These are phyloP conservation scores for Elasticomyces elasticus DNA, from an alignment of 495 filamentous ascomycete species.

Conservation along the genomic window DNA sequence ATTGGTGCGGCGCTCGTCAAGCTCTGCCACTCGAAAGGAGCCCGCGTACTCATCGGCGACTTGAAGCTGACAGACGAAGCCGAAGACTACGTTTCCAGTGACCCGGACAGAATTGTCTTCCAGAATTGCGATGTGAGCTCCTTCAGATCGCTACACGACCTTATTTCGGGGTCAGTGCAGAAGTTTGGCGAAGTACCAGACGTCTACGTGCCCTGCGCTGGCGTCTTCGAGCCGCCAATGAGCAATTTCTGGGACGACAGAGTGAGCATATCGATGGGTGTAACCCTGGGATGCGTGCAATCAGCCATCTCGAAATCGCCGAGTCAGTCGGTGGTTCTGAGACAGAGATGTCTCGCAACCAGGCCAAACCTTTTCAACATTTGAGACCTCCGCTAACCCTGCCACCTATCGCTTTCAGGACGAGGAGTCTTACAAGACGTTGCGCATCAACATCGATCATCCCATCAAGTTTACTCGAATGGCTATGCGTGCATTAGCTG, in stretches of 20 bases:
- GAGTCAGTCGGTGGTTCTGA: too few species aligned
- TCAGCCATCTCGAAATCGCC: too few species aligned
- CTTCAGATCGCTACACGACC: conserved; percentile 24
- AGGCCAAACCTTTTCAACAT: too few species aligned
- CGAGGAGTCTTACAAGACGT: neutral
- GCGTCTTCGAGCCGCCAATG: conserved; percentile 29
- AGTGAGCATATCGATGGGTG: too few species aligned
- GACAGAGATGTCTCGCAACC: too few species aligned
- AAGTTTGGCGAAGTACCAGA: conserved; percentile 31
- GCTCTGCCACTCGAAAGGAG: conserved; percentile 20
- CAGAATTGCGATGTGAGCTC: conserved; percentile 28
- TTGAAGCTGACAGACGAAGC: conserved; percentile 25
- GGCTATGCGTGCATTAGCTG: conserved; percentile 28
- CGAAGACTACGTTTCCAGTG: conserved; percentile 14
- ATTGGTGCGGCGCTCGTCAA: conserved; percentile 28
- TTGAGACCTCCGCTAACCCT: too few species aligned
- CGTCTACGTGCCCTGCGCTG: conserved; percentile 28
- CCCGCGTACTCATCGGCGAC: conserved; percentile 28
- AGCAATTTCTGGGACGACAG: conserved; percentile 9
- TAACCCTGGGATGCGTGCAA: too few species aligned
- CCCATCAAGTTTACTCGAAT: conserved; percentile 31
- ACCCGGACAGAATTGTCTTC: conserved; percentile 23
- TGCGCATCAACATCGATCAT: conserved; percentile 20
- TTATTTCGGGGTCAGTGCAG: conserved; percentile 24
- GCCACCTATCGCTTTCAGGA: too few species aligned